A percentile compares a stretch with the other conserved stretches of the same genome.
Evolutionary conservation across 2,329 filamentous ascomycete species (phyloP).

Genomic region (Ascochyta koolunga): DNA sequence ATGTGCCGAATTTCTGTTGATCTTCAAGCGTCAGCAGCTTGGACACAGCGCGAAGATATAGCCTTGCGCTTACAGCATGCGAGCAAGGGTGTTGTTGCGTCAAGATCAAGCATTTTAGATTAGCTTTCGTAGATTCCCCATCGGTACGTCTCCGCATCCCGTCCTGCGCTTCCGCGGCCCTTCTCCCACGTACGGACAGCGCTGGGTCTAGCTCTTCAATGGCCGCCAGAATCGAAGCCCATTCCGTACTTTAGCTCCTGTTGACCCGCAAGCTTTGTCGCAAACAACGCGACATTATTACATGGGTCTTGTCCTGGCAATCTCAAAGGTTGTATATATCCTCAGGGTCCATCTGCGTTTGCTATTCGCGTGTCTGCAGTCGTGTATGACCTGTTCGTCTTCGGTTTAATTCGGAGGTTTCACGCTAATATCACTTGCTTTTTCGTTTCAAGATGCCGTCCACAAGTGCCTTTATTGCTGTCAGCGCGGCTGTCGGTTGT

Average conservation of each 20-base stretch:
- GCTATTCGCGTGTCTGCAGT: slow-evolving; percentile 1
- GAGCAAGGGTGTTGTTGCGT: neutral
- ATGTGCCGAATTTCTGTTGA: neutral
- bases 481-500: slow-evolving; percentile 15
- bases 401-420: slow-evolving; percentile 2
- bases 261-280: slow-evolving; percentile 4
- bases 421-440: slow-evolving; percentile 2
- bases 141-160: slow-evolving; percentile 10
- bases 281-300: slow-evolving; percentile 8
- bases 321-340: slow-evolving; percentile 15
- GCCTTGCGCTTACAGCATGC: neutral
- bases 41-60: neutral
- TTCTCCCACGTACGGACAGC: slow-evolving; percentile 11
- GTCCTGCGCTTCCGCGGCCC: slow-evolving; percentile 2
- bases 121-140: neutral
- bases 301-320: slow-evolving; percentile 5
- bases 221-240: slow-evolving; percentile 1
- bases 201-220: slow-evolving; percentile 4
- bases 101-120: neutral
- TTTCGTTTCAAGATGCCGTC: slow-evolving; percentile 16
- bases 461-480: slow-evolving; percentile 11
- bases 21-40: neutral
- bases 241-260: slow-evolving; percentile 1
- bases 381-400: neutral
- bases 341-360: neutral